Conservation (phyloP, 495 filamentous ascomycete species). For the Echria macrotheca region DNA sequence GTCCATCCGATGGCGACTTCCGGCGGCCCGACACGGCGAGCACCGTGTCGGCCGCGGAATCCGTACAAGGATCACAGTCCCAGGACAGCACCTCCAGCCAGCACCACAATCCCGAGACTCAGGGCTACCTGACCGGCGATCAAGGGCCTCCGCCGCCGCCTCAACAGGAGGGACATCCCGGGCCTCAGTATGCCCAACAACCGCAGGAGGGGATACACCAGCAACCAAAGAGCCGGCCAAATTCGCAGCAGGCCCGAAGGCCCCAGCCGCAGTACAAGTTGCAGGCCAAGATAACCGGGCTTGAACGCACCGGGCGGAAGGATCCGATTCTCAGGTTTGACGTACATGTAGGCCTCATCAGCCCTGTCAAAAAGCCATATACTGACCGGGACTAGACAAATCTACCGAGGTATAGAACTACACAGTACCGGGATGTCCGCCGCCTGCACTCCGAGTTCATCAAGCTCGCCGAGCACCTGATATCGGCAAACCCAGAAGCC, state of each 20-base stretch:
- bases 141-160: slow-evolving; percentile 20
- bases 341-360: slow-evolving; percentile 79
- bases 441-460: slow-evolving; percentile 92
- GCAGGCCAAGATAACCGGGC: slow-evolving; percentile 85
- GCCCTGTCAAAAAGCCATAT: no score
- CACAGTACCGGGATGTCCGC: slow-evolving; percentile 94
- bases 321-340: slow-evolving; percentile 94
- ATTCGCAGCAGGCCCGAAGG: slow-evolving; percentile 44
- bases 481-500: slow-evolving; percentile 93
- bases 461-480: slow-evolving; percentile 89
- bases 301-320: slow-evolving; percentile 91
- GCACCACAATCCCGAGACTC: slow-evolving; percentile 9
- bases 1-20: slow-evolving; percentile 27
- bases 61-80: slow-evolving; percentile 12
- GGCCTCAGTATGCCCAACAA: slow-evolving; percentile 14
- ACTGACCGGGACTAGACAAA: slow-evolving; percentile 94
- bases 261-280: slow-evolving; percentile 70
- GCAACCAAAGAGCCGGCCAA: slow-evolving; percentile 31
- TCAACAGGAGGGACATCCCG: slow-evolving; percentile 9
- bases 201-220: slow-evolving; percentile 24
- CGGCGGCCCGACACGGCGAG: slow-evolving; percentile 35
- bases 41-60: slow-evolving; percentile 25
- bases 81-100: slow-evolving; percentile 2
- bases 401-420: slow-evolving; percentile 93
- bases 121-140: slow-evolving; percentile 6